These are phyloP conservation scores for Candida awuae DNA, from an alignment of 805 yeast species.

Conservation along the genomic window DNA sequence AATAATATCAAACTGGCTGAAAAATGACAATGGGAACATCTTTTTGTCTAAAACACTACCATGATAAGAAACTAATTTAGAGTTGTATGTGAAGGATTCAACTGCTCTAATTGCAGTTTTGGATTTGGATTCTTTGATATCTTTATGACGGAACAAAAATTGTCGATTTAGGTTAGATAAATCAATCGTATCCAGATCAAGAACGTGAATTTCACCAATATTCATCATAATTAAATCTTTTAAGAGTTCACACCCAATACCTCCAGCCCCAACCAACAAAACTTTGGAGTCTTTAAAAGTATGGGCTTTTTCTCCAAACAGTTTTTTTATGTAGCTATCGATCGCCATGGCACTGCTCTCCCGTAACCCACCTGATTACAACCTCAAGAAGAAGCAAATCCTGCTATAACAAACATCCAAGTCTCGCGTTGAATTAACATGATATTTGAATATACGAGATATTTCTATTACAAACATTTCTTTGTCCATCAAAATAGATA, in stretches of 20 bases:
- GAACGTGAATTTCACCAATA: conserved; percentile 79
- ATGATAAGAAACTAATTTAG: conserved; percentile 69
- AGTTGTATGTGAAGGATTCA: conserved; percentile 52
- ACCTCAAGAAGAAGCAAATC: too few relatives aligned
- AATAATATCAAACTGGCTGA: conserved; percentile 62
- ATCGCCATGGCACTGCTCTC: conserved; percentile 4
- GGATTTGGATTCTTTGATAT: conserved; percentile 83
- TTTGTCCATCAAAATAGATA: not conserved
- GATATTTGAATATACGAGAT: not conserved
- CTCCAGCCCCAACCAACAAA: conserved; percentile 90
- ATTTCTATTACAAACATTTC: not conserved
- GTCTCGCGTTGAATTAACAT: not conserved
- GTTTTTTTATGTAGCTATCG: conserved; percentile 31
- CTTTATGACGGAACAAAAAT: conserved; percentile 80
- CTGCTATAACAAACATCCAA: too few relatives aligned
- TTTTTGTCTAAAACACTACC: conserved; percentile 79
- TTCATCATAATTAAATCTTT: conserved; percentile 75
- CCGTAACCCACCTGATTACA: too few relatives aligned
- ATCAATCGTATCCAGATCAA: conserved; percentile 95
- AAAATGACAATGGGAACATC: conserved; percentile 70
- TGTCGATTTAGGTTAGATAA: conserved; percentile 88
- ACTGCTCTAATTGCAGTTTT: conserved; percentile 81
- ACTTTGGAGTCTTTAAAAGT: conserved; percentile 43
- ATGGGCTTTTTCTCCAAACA: conserved; percentile 35
- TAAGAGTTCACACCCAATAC: conserved; percentile 87